Evolutionary conservation across 495 filamentous ascomycete genomes (phyloP), one percentile per base, ranked within the genome.

Genomic region (Xylaria sp.): DNA sequence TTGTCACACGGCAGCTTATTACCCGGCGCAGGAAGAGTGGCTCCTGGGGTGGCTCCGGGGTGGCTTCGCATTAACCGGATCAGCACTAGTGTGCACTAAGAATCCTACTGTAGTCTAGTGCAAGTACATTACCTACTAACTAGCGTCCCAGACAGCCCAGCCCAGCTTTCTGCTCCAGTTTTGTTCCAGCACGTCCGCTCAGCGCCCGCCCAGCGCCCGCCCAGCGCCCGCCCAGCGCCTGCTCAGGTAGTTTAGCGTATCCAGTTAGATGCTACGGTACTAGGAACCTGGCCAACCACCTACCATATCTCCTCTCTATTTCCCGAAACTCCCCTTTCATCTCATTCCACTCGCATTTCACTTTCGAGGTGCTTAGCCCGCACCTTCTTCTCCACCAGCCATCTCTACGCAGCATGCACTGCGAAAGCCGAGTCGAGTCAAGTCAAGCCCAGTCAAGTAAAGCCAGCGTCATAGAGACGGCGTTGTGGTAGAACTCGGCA

Each of bases 221-320:
- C n/a, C n/a, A n/a, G n/a, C n/a, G n/a, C n/a, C n/a, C n/a, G n/a
- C n/a, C n/a, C n/a, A n/a, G n/a, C n/a, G n/a, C n/a, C n/a, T n/a
- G n/a, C n/a, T n/a, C n/a, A n/a, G n/a, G n/a, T n/a, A n/a, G n/a
- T n/a, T n/a, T n/a, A n/a, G n/a, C n/a, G n/a, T n/a, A n/a, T n/a
- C n/a, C n/a, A n/a, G n/a, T n/a, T n/a, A n/a, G n/a, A n/a, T n/a
- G n/a, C n/a, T n/a, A n/a, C n/a, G n/a, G 55, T 58, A 35, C 8
- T 14, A 24, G 59, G 21, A 35, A 24, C 48, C 64, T 55, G 35
- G 68, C 61, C 61, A 71, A 66, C 61, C 61, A 66, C 17, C 61
- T 61, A 35, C 69, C 69, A 64, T 71, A 65, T 71, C 61, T 65
- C 61, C 69, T 66, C 50, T 71, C 69, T 43, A 35, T 40, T 26